Evolutionary conservation across 2,329 filamentous ascomycete species (phyloP).

Genomic region (Neofusicoccum kwambonambiense): DNA sequence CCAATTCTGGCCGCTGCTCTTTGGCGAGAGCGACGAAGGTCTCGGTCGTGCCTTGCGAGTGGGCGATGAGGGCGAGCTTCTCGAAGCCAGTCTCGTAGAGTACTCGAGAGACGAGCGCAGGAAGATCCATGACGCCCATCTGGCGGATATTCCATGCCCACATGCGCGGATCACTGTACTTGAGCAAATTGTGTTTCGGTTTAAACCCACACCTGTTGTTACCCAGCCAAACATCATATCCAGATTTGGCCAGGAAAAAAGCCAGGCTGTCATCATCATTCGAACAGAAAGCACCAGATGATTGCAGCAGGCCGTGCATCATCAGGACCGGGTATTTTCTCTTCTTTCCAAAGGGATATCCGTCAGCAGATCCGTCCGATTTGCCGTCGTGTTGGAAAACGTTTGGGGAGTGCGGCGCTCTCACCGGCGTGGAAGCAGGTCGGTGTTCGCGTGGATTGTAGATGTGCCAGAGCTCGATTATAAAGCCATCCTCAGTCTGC

Average conservation of each 20-base stretch:
- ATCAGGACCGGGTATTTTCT: constrained; percentile 83
- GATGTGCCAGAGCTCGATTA: constrained; percentile 85
- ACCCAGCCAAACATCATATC: constrained; percentile 93
- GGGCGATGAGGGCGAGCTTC: constrained; percentile 79
- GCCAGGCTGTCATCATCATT: constrained; percentile 88
- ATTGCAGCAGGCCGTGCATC: constrained; percentile 86
- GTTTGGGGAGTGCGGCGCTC: constrained; percentile 58
- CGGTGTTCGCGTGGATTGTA: constrained; percentile 77
- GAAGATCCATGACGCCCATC: constrained; percentile 86
- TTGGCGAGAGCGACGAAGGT: constrained; percentile 85
- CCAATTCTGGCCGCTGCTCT: constrained; percentile 82
- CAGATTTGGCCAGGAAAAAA: constrained; percentile 87
- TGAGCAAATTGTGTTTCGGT: constrained; percentile 70
- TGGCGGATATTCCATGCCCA: constrained; percentile 90
- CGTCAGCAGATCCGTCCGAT: not conserved
- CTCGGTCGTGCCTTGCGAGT: constrained; percentile 89
- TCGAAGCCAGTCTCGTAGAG: constrained; percentile 78
- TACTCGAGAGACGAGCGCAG: constrained; percentile 77
- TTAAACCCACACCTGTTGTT: constrained; percentile 88
- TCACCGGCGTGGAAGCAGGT: constrained; percentile 49
- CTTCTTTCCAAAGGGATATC: constrained; percentile 43
- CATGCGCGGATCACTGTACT: constrained; percentile 79
- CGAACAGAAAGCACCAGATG: constrained; percentile 81
- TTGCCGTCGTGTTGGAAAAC: constrained; percentile 51
- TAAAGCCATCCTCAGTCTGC: constrained; percentile 90